These are phyloP conservation scores for Fusarium robinianum DNA, from an alignment of 2,329 filamentous ascomycete genomes.

Conservation along the genomic window DNA sequence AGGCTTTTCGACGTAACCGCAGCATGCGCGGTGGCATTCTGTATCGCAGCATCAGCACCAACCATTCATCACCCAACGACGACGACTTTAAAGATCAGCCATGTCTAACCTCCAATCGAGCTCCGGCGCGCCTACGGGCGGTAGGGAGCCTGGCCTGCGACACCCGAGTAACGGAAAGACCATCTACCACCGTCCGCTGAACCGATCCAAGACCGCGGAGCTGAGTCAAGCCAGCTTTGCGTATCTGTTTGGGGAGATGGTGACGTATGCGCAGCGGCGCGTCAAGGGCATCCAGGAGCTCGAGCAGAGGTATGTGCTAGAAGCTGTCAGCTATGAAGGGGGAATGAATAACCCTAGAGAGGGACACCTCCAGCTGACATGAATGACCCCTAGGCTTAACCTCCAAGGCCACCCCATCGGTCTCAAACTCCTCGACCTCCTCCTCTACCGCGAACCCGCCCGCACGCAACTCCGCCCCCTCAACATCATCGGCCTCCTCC, in stretches of 20 bases:
- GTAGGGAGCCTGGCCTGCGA: conserved; percentile 66
- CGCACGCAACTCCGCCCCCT: conserved; percentile 77
- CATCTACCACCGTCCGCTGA: conserved; percentile 95
- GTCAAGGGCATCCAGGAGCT: conserved; percentile 93
- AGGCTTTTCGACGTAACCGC: too few relatives aligned
- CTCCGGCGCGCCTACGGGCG: conserved; percentile 48
- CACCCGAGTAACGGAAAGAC: conserved; percentile 94
- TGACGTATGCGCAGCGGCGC: conserved; percentile 86
- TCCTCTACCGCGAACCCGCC: conserved; percentile 79
- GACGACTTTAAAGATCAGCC: conserved; percentile 22
- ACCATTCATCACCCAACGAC: conserved; percentile 7
- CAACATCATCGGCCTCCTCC: conserved; percentile 86
- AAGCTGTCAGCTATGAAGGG: too few relatives aligned
- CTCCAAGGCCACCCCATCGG: conserved; percentile 91
- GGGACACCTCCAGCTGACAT: neutral
- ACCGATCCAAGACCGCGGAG: conserved; percentile 85
- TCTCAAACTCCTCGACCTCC: conserved; percentile 90
- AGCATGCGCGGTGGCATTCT: conserved; percentile 25
- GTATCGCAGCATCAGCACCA: too few relatives aligned
- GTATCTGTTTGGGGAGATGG: conserved; percentile 96
- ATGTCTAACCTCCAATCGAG: conserved; percentile 59
- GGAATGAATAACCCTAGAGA: too few relatives aligned
- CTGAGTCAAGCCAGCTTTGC: conserved; percentile 93
- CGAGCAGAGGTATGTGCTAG: conserved; percentile 81
- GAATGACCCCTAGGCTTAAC: conserved; percentile 66